Conservation (phyloP, 495 filamentous ascomycete genomes). For the Delitschia confertaspora region DNA sequence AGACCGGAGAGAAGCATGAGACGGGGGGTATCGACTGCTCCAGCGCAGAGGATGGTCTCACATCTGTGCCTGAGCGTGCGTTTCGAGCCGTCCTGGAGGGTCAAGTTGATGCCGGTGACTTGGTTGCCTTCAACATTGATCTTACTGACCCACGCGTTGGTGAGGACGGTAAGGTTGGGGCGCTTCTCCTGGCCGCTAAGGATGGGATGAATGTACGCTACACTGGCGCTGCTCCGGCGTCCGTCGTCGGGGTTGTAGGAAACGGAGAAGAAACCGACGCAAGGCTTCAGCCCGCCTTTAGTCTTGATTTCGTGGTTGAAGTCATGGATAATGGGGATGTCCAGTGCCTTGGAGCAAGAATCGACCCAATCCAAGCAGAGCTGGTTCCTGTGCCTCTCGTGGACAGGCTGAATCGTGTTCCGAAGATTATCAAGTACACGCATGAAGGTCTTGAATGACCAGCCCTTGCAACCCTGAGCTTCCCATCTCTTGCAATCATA, state of each 20-base stretch:
- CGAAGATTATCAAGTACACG: conserved; percentile 64
- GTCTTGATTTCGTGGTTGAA: conserved; percentile 69
- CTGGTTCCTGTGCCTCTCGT: conserved; percentile 67
- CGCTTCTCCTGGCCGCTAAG: conserved; percentile 64
- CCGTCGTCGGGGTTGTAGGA: conserved; percentile 76
- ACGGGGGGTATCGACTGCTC: conserved; percentile 67
- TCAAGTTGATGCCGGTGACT: conserved; percentile 59
- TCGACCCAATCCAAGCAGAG: conserved; percentile 76
- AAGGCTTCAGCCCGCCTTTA: conserved; percentile 57
- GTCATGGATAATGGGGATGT: conserved; percentile 67
- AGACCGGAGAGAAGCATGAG: conserved; percentile 71
- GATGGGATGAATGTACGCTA: conserved; percentile 83
- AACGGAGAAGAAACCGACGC: conserved; percentile 77
- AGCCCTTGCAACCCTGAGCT: conserved; percentile 61
- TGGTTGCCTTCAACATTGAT: conserved; percentile 54
- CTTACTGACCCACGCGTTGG: conserved; percentile 69
- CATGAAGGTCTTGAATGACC: conserved; percentile 70
- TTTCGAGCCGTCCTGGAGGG: conserved; percentile 54
- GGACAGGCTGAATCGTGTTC: conserved; percentile 73
- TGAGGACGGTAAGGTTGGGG: conserved; percentile 69
- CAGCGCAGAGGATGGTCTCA: conserved; percentile 71
- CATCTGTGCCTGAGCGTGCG: conserved; percentile 51
- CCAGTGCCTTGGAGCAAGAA: conserved; percentile 59
- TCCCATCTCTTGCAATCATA: conserved; percentile 71
- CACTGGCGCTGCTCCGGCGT: conserved; percentile 65